phyloP scores from a whole-genome alignment of 352 stramenopile species.

The Globisporangium nunn region DNA sequence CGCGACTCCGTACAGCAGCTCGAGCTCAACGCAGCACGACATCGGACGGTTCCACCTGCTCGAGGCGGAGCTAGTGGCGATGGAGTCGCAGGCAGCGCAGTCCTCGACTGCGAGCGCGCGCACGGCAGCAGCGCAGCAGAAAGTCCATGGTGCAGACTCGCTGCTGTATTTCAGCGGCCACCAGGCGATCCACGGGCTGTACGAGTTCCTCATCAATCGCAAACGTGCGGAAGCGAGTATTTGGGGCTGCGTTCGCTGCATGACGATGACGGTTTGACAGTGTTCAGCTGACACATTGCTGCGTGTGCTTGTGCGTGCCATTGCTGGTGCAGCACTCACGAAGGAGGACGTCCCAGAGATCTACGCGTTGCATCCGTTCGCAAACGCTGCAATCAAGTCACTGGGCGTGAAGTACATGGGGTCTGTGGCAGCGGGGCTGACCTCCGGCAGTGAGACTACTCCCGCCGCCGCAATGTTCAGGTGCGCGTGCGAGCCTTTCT shows the following conservation, averaged over 20 bases:
- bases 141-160: conserved; percentile 53
- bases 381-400: conserved; percentile 50
- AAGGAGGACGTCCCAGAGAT: conserved; percentile 69
- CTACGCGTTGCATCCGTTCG: conserved; percentile 44
- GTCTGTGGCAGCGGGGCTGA: conserved; percentile 13
- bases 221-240: conserved; percentile 37
- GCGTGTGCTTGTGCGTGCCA: not conserved
- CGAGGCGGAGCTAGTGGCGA: conserved; percentile 31
- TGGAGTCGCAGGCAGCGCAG: conserved; percentile 6
- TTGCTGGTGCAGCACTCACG: conserved; percentile 36
- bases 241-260: not conserved
- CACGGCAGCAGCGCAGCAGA: conserved; percentile 15
- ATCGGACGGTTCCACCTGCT: conserved; percentile 39
- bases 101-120: not conserved
- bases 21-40: conserved; percentile 29
- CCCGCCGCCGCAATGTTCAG: conserved; percentile 11
- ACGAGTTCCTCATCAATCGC: conserved; percentile 73
- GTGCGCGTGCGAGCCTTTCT: not conserved
- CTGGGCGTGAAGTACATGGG: conserved; percentile 42
- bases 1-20: conserved; percentile 45
- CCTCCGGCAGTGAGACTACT: conserved; percentile 3
- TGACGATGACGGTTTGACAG: not conserved
- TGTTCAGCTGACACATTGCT: not conserved
- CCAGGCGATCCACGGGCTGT: conserved; percentile 57
- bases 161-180: conserved; percentile 60